phyloP scores from a whole-genome alignment of 306 rosid genomes.

The Begonia peltatifolia region DNA sequence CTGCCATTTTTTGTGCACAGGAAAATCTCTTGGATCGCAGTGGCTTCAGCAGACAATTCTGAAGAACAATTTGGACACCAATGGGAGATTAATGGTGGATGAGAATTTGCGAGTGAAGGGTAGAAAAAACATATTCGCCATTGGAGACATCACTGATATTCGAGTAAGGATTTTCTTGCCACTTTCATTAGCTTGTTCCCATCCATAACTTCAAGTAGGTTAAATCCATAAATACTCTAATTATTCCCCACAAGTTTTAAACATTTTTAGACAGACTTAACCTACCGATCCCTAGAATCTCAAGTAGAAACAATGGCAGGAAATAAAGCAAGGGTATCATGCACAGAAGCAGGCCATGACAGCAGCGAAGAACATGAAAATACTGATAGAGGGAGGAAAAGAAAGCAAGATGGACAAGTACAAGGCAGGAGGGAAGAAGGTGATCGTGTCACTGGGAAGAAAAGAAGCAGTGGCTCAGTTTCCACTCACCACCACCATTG shows the following conservation, averaged over 20 bases:
- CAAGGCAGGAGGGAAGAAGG: constrained; percentile 20
- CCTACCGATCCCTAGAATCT: no score
- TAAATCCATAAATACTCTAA: no score
- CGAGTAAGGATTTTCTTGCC: constrained; percentile 20
- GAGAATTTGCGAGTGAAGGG: constrained; percentile 43
- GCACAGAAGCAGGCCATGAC: constrained; percentile 57
- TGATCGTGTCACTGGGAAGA: constrained; percentile 64
- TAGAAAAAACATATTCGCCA: constrained; percentile 39
- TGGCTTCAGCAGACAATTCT: constrained; percentile 53
- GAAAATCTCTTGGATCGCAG: constrained; percentile 32
- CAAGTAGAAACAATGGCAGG: constrained; percentile 20
- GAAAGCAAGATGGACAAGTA: constrained; percentile 34
- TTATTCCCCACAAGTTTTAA: no score
- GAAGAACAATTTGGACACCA: constrained; percentile 25
- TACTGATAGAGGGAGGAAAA: constrained; percentile 27
- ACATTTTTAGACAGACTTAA: no score
- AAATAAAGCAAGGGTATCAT: constrained; percentile 62
- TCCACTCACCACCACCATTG: constrained; percentile 32
- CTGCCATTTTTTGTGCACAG: constrained; percentile 49
- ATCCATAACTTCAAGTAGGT: no score
- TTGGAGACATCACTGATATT: constrained; percentile 72
- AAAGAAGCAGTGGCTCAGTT: constrained; percentile 58
- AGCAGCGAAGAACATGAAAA: constrained; percentile 49
- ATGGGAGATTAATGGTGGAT: constrained; percentile 62
- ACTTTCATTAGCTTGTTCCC: no score